phyloP scores from a whole-genome alignment of 169 alveolate species.

The Condylostoma magnum region DNA sequence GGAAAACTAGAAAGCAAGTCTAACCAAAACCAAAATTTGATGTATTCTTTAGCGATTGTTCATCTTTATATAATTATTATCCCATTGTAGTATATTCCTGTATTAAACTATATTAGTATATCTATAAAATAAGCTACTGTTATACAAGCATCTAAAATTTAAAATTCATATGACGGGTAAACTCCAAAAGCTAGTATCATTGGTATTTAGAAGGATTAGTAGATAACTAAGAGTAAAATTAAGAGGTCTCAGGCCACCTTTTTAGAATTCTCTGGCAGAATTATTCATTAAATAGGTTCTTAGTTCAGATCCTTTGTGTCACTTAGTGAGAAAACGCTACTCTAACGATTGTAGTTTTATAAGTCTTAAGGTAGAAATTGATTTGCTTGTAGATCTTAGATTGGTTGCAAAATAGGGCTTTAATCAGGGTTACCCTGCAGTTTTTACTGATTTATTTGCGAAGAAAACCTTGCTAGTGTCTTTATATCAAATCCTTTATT shows the following conservation, averaged over 20 bases:
- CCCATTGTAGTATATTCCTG: neutral
- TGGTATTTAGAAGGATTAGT: neutral
- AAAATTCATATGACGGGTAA: neutral
- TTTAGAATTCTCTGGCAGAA: neutral
- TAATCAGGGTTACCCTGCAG: no score
- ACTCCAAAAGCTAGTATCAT: neutral
- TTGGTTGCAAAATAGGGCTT: no score
- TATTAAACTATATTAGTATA: neutral
- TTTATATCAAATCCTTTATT: no score
- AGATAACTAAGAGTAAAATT: neutral
- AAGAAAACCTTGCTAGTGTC: no score
- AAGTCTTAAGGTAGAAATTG: no score
- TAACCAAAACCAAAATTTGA: neutral
- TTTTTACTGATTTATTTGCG: no score
- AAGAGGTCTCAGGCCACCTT: neutral
- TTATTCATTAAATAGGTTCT: no score
- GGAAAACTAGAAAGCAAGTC: slow-evolving; percentile 18
- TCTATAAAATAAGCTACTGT: slow-evolving; percentile 2
- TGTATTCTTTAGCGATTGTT: neutral
- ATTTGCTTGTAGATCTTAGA: no score
- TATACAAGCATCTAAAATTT: neutral
- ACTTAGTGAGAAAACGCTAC: no score
- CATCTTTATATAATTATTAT: neutral
- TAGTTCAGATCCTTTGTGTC: no score
- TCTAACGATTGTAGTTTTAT: no score